These are phyloP conservation scores for Marasmius oreades DNA, from an alignment of 1,284 basidiomycete genomes.

Conservation along the genomic window DNA sequence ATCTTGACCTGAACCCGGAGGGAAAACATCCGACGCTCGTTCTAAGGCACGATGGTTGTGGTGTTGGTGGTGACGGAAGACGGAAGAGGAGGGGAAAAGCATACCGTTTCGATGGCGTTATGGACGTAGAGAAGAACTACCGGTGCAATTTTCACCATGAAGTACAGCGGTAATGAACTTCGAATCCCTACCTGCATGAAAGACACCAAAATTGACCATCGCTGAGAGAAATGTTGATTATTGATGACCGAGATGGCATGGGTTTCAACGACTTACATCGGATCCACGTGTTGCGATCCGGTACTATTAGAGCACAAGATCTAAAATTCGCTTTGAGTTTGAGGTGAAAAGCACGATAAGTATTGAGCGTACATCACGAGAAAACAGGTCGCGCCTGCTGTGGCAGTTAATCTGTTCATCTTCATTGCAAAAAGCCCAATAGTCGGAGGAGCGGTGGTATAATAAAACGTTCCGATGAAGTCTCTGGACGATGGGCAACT, in stretches of 20 bases:
- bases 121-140: conserved; percentile 12
- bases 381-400: conserved; percentile 42
- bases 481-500: conserved; percentile 8
- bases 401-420: conserved; percentile 47
- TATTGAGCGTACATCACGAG: conserved; percentile 38
- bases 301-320: conserved; percentile 38
- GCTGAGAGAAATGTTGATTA: conserved; percentile 24
- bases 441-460: conserved; percentile 39
- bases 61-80: neutral
- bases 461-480: conserved; percentile 11
- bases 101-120: conserved; percentile 10
- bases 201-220: conserved; percentile 48
- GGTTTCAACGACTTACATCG: conserved; percentile 32
- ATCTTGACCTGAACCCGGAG: conserved; percentile 12
- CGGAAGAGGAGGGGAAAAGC: neutral
- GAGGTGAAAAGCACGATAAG: neutral
- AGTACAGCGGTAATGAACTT: neutral
- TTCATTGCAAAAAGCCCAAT: conserved; percentile 62
- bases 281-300: conserved; percentile 36
- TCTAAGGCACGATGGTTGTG: neutral
- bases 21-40: conserved; percentile 11
- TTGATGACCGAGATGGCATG: neutral
- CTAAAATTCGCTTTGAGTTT: conserved; percentile 21
- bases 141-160: neutral
- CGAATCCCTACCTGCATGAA: conserved; percentile 35